phyloP scores from a whole-genome alignment of 225 moss, liverwort and hornwort genomes.

The Physcomitrium patens region DNA sequence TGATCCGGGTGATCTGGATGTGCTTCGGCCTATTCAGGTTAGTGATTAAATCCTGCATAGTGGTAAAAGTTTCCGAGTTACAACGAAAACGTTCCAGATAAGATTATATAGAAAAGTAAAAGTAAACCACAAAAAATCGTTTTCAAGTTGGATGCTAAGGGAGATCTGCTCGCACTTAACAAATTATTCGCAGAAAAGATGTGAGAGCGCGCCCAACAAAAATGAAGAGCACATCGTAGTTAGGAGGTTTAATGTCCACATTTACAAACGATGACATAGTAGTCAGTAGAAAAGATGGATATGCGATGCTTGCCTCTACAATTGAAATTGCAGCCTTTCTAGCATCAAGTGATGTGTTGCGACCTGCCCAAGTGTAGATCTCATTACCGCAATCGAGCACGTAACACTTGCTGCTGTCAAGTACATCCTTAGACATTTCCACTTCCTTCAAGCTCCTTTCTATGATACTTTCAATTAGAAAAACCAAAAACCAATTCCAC shows the following conservation, averaged over 20 bases:
- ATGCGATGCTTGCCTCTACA: constrained; percentile 58
- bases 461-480: constrained; percentile 63
- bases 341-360: constrained; percentile 60
- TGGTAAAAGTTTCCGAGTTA: constrained; percentile 4
- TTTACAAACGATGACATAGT: background rate
- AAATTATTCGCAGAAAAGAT: no score
- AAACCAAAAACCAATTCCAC: constrained; percentile 26
- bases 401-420: constrained; percentile 53
- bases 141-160: background rate
- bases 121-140: background rate
- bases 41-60: constrained; percentile 52
- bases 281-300: constrained; percentile 2
- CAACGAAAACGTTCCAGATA: background rate
- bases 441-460: constrained; percentile 61
- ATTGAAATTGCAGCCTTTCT: constrained; percentile 56
- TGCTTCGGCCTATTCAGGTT: constrained; percentile 44
- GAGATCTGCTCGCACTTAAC: background rate
- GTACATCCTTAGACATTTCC: constrained; percentile 43
- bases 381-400: constrained; percentile 62
- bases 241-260: no score
- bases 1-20: constrained; percentile 59
- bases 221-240: no score
- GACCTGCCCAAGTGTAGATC: constrained; percentile 69
- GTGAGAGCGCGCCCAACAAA: no score
- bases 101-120: background rate